phyloP scores from a whole-genome alignment of 1,284 basidiomycete species.

The Cutaneotrichosporon arboriforme region DNA sequence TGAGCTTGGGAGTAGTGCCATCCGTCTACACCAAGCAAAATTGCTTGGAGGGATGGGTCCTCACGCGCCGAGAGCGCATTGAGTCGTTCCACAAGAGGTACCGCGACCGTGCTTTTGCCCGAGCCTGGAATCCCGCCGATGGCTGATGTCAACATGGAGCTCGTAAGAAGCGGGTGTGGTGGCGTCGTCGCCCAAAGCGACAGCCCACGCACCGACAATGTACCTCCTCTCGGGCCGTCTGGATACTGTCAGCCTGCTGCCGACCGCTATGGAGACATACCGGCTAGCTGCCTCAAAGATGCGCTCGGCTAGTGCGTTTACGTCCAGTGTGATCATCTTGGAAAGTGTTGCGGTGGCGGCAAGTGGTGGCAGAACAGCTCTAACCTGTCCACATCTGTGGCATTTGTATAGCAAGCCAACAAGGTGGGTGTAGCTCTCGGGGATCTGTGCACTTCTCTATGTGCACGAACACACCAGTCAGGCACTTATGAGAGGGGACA shows the following conservation, averaged over 20 bases:
- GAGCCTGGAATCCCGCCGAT: constrained; percentile 43
- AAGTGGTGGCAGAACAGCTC: too few species aligned
- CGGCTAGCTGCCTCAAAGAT: background rate
- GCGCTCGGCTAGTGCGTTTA: background rate
- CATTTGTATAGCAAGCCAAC: too few species aligned
- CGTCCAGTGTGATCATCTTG: background rate
- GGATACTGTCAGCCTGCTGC: background rate
- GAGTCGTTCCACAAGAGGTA: constrained; percentile 41
- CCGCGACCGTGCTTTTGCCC: constrained; percentile 51
- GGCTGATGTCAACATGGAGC: constrained; percentile 1
- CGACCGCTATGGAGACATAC: background rate
- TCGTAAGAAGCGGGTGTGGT: too few species aligned
- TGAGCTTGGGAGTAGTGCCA: constrained; percentile 50
- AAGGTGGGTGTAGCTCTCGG: too few species aligned
- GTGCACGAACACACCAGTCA: too few species aligned
- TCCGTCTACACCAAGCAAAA: constrained; percentile 51
- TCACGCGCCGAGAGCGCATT: constrained; percentile 22
- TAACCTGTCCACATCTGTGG: too few species aligned
- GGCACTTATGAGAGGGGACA: too few species aligned
- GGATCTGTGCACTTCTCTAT: too few species aligned
- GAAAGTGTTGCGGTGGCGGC: too few species aligned
- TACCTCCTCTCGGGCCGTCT: background rate
- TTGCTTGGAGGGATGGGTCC: constrained; percentile 19
- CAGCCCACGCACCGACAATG: background rate
- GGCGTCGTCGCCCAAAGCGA: too few species aligned